phyloP scores from a whole-genome alignment of 768 basidiomycete species.

The Mycena indigotica region DNA sequence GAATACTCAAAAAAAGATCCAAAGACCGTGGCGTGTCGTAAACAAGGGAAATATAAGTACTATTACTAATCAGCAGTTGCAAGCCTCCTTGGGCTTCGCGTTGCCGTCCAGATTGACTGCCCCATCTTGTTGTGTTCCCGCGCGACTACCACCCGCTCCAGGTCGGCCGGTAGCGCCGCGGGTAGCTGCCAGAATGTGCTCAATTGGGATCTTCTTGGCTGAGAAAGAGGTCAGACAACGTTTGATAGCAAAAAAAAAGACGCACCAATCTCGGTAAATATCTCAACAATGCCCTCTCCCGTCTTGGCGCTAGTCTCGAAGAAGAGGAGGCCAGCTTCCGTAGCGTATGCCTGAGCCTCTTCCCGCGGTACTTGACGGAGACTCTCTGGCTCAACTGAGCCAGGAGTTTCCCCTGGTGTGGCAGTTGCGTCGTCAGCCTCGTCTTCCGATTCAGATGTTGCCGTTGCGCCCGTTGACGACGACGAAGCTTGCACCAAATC shows the following conservation, averaged over 20 bases:
- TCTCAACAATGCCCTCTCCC: constrained; percentile 91
- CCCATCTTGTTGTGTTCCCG: constrained; percentile 54
- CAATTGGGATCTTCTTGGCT: constrained; percentile 77
- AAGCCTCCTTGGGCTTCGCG: constrained; percentile 71
- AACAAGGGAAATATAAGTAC: no score
- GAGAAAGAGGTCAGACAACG: constrained; percentile 3
- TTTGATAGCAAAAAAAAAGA: constrained; percentile 7
- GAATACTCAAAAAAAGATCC: constrained; percentile 12
- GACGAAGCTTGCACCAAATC: constrained; percentile 78
- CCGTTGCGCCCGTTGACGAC: constrained; percentile 48
- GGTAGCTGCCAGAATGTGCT: constrained; percentile 87
- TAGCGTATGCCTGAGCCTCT: constrained; percentile 95
- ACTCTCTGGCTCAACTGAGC: constrained; percentile 64
- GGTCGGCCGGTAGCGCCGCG: constrained; percentile 67
- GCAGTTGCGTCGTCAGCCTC: constrained; percentile 93
- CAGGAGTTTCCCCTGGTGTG: constrained; percentile 73
- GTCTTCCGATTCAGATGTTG: constrained; percentile 75
- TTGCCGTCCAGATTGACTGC: constrained; percentile 74
- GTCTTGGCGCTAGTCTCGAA: constrained; percentile 99
- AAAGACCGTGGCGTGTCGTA: no score
- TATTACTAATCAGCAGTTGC: constrained; percentile 88
- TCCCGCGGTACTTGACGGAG: constrained; percentile 89
- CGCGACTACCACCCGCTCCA: constrained; percentile 55
- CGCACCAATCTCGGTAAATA: constrained; percentile 97
- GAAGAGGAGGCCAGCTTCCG: constrained; percentile 92